Base-by-base conservation (phyloP, 1,139 yeast genomes). In the Kurtzmaniella quercitrusa region DNA sequence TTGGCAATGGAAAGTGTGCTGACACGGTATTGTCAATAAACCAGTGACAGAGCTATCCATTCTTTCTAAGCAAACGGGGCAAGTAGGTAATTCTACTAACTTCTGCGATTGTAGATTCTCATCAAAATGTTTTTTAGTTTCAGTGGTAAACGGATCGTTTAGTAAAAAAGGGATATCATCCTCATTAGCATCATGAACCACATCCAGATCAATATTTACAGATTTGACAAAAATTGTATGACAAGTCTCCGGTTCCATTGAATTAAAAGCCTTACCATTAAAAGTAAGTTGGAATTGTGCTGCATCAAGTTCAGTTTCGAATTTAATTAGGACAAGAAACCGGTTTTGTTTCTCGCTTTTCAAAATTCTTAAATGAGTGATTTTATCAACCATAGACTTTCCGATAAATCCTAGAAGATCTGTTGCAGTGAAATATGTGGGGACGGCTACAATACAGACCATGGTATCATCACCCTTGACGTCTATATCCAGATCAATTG, bases 11-110 rank as follows among this genome's bases (percentile, higher is more conserved):
- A 88, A 91, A 0, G 96, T 88, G 58, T 91, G 97, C 57, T 88
- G 96, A 50, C 97, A 91, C 0, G 94, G 88, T 39, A 88, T 89
- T 0, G 97, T 91, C 11, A 89, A 66, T 14, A 91, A 65, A 0
- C 98, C 98, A 0, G 95, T 83, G 5, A 85, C 71, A 19, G 78
- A 77, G 2, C 93, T 74, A 59, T 91, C 98, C 85, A 91, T 83
- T 49, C 95, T 68, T 54, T 91, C 98, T 19, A 91, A 67, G 56
- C 98, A 91, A 0, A 91, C 97, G 0, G 97, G 96, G 55, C 98
- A 91, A 0, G 95, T 85, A 0, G 98, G 96, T 16, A 91, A 68
- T 56, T 91, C 97, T 17, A 77, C 65, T 16, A 74, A 53, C 26
- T 39, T 39, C 14, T 42, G 40, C 9, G 43, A 33, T 28, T 42